A percentile compares a stretch with the other conserved stretches of the same genome.
Evolutionary conservation across 2,329 filamentous ascomycete genomes (phyloP).

Genomic region (Aspergillus sp.): DNA sequence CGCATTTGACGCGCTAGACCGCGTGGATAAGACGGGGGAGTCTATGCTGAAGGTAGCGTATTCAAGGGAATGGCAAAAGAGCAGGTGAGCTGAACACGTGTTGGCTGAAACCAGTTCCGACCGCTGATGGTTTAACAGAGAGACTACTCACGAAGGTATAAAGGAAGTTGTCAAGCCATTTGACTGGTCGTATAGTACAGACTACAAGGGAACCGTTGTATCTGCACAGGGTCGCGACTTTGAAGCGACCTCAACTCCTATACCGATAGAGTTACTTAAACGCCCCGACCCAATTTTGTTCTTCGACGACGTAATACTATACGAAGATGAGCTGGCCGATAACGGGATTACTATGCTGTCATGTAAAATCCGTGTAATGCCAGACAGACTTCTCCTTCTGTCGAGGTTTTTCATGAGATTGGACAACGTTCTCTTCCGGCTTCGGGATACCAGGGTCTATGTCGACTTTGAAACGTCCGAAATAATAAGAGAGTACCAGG

Average conservation of each 20-base stretch:
- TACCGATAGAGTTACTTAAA: constrained; percentile 83
- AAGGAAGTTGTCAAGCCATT: constrained; percentile 93
- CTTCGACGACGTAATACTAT: constrained; percentile 93
- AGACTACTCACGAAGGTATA: constrained; percentile 79
- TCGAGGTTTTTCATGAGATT: constrained; percentile 88
- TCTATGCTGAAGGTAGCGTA: constrained; percentile 93
- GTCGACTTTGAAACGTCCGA: constrained; percentile 79
- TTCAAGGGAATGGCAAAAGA: constrained; percentile 81
- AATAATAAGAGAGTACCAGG: constrained; percentile 85
- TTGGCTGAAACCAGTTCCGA: background rate
- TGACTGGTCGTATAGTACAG: constrained; percentile 96
- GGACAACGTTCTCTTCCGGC: constrained; percentile 82
- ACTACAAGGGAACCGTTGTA: constrained; percentile 72
- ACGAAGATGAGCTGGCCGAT: constrained; percentile 96
- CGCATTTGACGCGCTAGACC: constrained; percentile 82
- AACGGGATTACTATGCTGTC: constrained; percentile 91
- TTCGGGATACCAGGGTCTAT: constrained; percentile 88
- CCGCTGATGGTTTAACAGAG: constrained; percentile 55
- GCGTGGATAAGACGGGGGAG: constrained; percentile 88
- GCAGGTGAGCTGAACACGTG: constrained; percentile 46
- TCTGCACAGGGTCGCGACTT: constrained; percentile 37
- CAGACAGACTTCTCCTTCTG: constrained; percentile 79
- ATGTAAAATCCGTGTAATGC: constrained; percentile 92
- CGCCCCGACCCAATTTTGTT: constrained; percentile 92
- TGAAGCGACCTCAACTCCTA: constrained; percentile 52